phyloP scores from a whole-genome alignment of 208 protist genomes.

The Porcisia hertigi region DNA sequence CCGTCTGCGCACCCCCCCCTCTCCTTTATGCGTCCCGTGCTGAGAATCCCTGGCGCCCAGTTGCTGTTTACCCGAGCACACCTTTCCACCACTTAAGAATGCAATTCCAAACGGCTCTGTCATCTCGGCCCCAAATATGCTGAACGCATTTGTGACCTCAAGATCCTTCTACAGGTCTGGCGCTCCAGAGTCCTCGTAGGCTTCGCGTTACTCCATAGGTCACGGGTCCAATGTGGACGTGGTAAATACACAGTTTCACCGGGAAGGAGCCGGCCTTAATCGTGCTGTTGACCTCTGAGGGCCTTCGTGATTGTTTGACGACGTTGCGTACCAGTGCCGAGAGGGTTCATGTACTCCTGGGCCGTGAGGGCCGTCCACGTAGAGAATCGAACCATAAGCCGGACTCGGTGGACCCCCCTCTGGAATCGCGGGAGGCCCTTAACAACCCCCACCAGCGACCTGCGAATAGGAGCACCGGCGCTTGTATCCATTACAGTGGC shows the following conservation, averaged over 20 bases:
- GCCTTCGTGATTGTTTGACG: constrained; percentile 8
- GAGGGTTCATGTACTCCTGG: constrained; percentile 36
- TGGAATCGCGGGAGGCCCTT: constrained; percentile 28
- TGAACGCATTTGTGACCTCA: constrained; percentile 9
- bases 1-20: too few relatives aligned
- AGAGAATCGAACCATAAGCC: constrained; percentile 22
- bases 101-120: not conserved
- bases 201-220: constrained; percentile 15
- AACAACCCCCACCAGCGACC: constrained; percentile 30
- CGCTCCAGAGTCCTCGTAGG: constrained; percentile 49
- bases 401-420: constrained; percentile 35
- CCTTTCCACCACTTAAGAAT: not conserved
- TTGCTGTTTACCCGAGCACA: too few relatives aligned
- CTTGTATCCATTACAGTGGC: constrained; percentile 19
- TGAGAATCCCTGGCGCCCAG: too few relatives aligned
- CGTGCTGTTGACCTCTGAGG: constrained; percentile 26
- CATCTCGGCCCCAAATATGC: constrained; percentile 5
- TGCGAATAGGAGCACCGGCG: constrained; percentile 32
- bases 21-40: too few relatives aligned
- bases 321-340: constrained; percentile 29
- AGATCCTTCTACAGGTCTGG: constrained; percentile 11
- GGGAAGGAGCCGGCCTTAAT: constrained; percentile 54
- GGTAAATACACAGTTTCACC: too few relatives aligned
- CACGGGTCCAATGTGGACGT: too few relatives aligned
- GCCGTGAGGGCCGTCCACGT: constrained; percentile 30